These are phyloP conservation scores for Penicillium odoratum DNA, from an alignment of 495 filamentous ascomycete species.

Conservation along the genomic window DNA sequence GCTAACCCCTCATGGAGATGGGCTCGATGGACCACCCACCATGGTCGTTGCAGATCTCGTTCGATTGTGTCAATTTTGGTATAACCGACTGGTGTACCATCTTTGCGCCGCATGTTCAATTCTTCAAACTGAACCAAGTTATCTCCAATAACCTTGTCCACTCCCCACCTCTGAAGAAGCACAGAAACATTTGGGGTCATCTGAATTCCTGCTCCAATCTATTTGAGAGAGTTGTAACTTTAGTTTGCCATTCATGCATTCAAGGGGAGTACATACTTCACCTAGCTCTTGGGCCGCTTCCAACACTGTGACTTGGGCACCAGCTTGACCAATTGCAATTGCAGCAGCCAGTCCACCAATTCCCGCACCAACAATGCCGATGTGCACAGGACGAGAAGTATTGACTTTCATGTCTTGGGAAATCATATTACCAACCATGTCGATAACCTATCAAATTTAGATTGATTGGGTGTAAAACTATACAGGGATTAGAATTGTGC, in stretches of 20 bases:
- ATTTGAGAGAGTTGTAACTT: not conserved
- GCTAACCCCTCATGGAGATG: conserved; percentile 43
- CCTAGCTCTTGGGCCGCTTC: conserved; percentile 15
- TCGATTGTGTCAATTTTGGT: conserved; percentile 28
- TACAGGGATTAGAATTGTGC: no score
- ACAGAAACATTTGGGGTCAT: conserved; percentile 55
- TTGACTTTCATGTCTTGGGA: not conserved
- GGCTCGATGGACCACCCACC: conserved; percentile 39
- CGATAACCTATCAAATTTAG: no score
- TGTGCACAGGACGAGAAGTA: conserved; percentile 25
- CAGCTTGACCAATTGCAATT: conserved; percentile 58
- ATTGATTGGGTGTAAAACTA: no score
- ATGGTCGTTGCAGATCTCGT: conserved; percentile 21
- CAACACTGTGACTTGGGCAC: conserved; percentile 52
- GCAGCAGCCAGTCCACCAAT: conserved; percentile 65
- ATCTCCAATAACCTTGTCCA: conserved; percentile 35
- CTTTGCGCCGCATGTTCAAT: conserved; percentile 39
- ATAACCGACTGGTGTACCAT: conserved; percentile 37
- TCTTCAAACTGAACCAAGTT: conserved; percentile 39
- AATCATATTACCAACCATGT: not conserved
- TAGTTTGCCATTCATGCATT: not conserved
- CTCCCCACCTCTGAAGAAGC: conserved; percentile 42
- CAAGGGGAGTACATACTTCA: conserved; percentile 9
- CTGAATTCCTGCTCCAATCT: conserved; percentile 62
- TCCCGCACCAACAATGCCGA: conserved; percentile 64